Base-by-base conservation (phyloP, 1,284 basidiomycete genomes). In the Papiliotrema terrestris region DNA sequence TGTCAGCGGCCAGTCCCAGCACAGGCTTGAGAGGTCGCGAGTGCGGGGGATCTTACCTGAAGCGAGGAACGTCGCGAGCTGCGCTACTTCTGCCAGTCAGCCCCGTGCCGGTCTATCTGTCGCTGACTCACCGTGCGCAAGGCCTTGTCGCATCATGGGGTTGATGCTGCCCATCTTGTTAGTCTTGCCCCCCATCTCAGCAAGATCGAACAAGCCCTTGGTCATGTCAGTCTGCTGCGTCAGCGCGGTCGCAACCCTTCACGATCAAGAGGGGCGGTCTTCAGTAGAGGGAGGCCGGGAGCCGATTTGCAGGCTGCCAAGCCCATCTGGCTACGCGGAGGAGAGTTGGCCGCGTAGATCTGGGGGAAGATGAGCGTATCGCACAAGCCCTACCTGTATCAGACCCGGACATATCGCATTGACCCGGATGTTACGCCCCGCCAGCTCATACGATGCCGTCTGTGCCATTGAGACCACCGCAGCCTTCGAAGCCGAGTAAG, bases 391-490 rank as follows among this genome's bases (percentile, higher is more conserved):
- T n/a, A 73, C 72, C 66, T 94, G 88, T 65, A 96, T 92, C 48
- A 96, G 76, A 19, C 93, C 93, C 2, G 93, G 93, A 68, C 91
- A 94, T 59, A 96, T 84, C 17, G 88, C 83, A 74, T 96, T 96
- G 60, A 95, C 87, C 38, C 93, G 86, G 59, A 97, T 82, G 72
- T 91, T 88, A 1, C 85, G 86, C 61, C 83, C 86, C 57, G 84
- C 81, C n/a, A 95, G 81, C 72, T 92, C 89, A 73, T 87, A 90
- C 1, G 86, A 83, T 8, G 85, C 80, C 1, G 87, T 91, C 65
- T 90, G 83, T 3, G 90, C 92, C 57, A 96, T 83, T 44, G 85
- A 90, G 73, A 91, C 91, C 35, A 93, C 89, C 8, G 89, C 90
- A 25, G 91, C 88, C 79, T 94, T 94, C 65, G 88, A 90, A 45